These are phyloP conservation scores for Ophiostoma novo-ulmi DNA, from an alignment of 2,329 filamentous ascomycete genomes.

Conservation along the genomic window DNA sequence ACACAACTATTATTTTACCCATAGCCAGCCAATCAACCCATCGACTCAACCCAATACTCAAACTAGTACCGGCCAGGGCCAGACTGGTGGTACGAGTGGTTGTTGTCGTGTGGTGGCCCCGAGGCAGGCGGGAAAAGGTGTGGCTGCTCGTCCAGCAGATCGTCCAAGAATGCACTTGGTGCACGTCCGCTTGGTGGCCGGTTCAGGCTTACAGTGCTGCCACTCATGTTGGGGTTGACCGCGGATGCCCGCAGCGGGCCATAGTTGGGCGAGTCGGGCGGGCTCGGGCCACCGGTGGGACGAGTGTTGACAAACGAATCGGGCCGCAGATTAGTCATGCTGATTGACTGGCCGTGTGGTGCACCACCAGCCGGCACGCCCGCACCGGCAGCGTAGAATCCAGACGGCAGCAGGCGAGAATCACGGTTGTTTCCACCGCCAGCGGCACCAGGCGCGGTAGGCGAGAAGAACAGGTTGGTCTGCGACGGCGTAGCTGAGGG, in stretches of 20 bases:
- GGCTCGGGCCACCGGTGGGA: constrained; percentile 47
- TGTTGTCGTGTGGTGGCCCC: constrained; percentile 28
- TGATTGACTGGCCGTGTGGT: constrained; percentile 45
- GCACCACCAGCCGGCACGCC: constrained; percentile 36
- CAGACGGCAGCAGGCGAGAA: constrained; percentile 80
- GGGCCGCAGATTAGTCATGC: constrained; percentile 56
- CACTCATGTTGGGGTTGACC: constrained; percentile 45
- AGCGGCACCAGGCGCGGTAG: constrained; percentile 64
- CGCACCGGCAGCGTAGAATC: constrained; percentile 73
- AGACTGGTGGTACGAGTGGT: constrained; percentile 31
- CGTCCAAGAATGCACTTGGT: constrained; percentile 85
- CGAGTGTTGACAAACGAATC: constrained; percentile 51
- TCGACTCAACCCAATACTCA: neutral
- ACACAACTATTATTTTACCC: neutral
- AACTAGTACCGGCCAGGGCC: constrained; percentile 28
- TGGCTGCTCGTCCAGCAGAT: constrained; percentile 74
- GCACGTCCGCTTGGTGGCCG: constrained; percentile 64
- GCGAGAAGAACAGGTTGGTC: constrained; percentile 87
- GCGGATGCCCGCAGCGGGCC: constrained; percentile 38
- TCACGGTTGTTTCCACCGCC: constrained; percentile 50
- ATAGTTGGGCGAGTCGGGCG: constrained; percentile 60
- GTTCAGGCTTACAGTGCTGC: constrained; percentile 63
- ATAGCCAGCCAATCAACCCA: neutral
- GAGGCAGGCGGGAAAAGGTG: constrained; percentile 44
- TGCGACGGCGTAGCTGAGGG: constrained; percentile 55